Conservation (phyloP, 2,329 filamentous ascomycete genomes). For the Kalaharituber pfeilii region DNA sequence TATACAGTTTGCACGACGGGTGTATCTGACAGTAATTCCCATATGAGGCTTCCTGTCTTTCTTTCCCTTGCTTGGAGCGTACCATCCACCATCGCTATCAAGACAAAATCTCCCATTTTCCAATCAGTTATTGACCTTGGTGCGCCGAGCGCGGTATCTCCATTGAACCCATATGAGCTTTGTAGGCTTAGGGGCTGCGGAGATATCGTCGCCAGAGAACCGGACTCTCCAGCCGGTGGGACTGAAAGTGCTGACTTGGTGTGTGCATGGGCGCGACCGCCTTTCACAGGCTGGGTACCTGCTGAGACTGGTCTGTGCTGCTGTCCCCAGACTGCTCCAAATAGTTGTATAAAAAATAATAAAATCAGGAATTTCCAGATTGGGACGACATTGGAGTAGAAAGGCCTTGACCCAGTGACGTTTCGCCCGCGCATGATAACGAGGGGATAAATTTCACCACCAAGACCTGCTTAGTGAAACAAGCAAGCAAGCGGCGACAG, state of each 20-base stretch:
- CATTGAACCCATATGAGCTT: no score
- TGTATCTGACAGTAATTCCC: slow-evolving; percentile 67
- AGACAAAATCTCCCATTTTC: slow-evolving; percentile 99
- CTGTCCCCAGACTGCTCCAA: neutral
- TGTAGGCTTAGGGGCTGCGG: no score
- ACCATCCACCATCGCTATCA: slow-evolving; percentile 99
- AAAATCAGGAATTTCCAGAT: neutral
- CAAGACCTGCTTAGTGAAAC: slow-evolving; percentile 1
- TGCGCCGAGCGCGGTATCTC: slow-evolving; percentile 35
- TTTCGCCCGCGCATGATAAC: slow-evolving; percentile 1
- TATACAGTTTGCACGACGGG: slow-evolving; percentile 86
- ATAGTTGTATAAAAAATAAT: neutral
- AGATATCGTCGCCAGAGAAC: no score
- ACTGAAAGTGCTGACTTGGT: no score
- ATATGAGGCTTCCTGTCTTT: slow-evolving; percentile 64
- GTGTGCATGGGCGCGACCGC: no score
- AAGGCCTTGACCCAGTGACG: neutral
- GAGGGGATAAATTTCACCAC: neutral
- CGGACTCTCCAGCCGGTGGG: no score
- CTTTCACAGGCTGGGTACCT: no score
- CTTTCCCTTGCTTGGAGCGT: slow-evolving; percentile 82
- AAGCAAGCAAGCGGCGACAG: neutral
- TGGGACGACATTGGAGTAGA: neutral
- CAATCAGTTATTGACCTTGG: slow-evolving; percentile 65
- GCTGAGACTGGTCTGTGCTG: neutral